Percentiles rank a stretch among this genome's conserved stretches.
These are phyloP conservation scores for Fusarium paranaense DNA, from an alignment of 2,329 filamentous ascomycete species.

Conservation along the genomic window DNA sequence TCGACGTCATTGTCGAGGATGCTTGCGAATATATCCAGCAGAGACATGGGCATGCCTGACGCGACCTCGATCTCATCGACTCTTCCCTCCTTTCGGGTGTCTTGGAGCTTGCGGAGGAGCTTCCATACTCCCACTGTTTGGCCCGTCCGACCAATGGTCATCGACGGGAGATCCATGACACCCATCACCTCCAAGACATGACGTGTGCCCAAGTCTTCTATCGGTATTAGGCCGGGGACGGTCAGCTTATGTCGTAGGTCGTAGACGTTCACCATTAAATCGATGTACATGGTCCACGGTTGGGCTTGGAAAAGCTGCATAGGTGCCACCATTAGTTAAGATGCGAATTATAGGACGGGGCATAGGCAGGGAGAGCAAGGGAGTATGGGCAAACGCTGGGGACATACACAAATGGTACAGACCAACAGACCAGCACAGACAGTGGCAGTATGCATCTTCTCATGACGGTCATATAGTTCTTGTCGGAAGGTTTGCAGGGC, in stretches of 20 bases:
- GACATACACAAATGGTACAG: slow-evolving; percentile 39
- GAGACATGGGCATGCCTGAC: slow-evolving; percentile 34
- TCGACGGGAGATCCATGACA: slow-evolving; percentile 37
- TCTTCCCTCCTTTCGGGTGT: slow-evolving; percentile 17
- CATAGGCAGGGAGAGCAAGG: not conserved
- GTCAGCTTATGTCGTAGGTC: slow-evolving; percentile 23
- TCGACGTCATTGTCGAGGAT: slow-evolving; percentile 36
- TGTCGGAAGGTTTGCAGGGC: slow-evolving; percentile 39
- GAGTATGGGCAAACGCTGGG: not conserved
- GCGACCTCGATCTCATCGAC: slow-evolving; percentile 27
- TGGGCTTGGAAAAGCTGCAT: slow-evolving; percentile 38
- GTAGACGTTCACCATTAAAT: slow-evolving; percentile 39
- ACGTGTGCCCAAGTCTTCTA: slow-evolving; percentile 23
- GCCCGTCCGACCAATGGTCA: slow-evolving; percentile 30
- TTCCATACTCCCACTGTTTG: slow-evolving; percentile 39
- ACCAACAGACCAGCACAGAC: slow-evolving; percentile 37
- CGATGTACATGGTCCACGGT: slow-evolving; percentile 39
- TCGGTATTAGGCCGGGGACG: slow-evolving; percentile 11
- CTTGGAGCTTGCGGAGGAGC: slow-evolving; percentile 32
- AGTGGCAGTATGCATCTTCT: slow-evolving; percentile 31
- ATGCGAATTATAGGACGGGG: not conserved
- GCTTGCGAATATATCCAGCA: slow-evolving; percentile 36
- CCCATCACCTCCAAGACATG: slow-evolving; percentile 39
- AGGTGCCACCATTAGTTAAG: not conserved
- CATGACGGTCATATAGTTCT: slow-evolving; percentile 30